These are phyloP conservation scores for Coemansia aciculifera DNA, from an alignment of 192 early-diverging fungal species.

Conservation along the genomic window DNA sequence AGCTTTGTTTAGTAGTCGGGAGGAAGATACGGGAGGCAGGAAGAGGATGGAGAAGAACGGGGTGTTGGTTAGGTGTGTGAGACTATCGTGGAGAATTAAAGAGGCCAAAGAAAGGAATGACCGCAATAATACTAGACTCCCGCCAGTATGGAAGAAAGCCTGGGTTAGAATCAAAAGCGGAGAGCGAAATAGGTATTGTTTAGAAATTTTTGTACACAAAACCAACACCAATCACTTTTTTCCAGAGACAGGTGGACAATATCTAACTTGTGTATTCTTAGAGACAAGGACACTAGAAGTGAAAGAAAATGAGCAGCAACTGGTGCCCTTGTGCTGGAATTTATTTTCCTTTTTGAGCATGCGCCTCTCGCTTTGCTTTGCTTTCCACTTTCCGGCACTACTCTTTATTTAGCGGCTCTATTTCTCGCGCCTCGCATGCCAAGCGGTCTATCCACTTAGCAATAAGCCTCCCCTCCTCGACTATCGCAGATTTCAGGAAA, in stretches of 20 bases:
- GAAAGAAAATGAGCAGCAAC: not conserved
- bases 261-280: not conserved
- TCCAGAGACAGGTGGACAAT: not conserved
- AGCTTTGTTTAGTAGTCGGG: not conserved
- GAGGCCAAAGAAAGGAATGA: not conserved
- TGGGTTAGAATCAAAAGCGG: slow-evolving; percentile 4
- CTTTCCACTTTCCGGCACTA: not conserved
- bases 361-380: not conserved
- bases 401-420: not conserved
- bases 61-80: not conserved
- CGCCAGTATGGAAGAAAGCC: slow-evolving; percentile 2
- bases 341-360: not conserved
- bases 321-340: not conserved
- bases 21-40: not conserved
- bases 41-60: not conserved
- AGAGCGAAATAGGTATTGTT: not conserved
- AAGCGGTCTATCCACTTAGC: not conserved
- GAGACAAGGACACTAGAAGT: not conserved
- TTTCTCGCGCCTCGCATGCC: not conserved
- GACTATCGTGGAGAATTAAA: slow-evolving; percentile 8
- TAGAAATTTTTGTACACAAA: not conserved
- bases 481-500: not conserved
- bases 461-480: not conserved
- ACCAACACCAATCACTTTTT: not conserved
- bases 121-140: slow-evolving; percentile 5